Base-by-base conservation (phyloP, 202 grass and related monocot species). In the Carex arenaria region DNA sequence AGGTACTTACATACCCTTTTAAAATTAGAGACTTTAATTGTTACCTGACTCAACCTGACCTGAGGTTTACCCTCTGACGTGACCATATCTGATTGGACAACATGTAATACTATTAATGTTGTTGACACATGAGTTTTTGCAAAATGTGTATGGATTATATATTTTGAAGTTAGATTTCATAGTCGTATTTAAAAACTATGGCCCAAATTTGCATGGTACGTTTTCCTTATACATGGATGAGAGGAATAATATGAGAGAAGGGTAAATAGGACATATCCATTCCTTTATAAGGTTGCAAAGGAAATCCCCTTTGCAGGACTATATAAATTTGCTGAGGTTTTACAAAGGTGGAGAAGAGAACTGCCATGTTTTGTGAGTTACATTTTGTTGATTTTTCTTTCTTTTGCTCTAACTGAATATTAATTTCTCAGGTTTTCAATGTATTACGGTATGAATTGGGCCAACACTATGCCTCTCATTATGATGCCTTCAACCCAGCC, bases 391-490 rank as follows among this genome's bases (percentile, higher is more conserved):
- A 70, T 51, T 51, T 49, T 23, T 28, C 9, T 72, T 72, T 51
- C 42, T 26, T 67, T 47, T 47, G 19, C 26, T 10, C 40, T 72
- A 77, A 77, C 73, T 57, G 17, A 59, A 77, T 57, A 57, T 69
- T 67, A 64, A 87, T 85, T 61, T 90, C 72, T 79, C 88, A 99
- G 96, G 74, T 86, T 13, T 96, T 95, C 87, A 99, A 99, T 79
- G 43, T 99, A 62, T 86, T 99, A 73, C 86, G 91, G 31, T 99
- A 99, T 84, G 91, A 96, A 80, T 88, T 94, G 86, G 93, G 89
- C 66, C 96, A 99, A 87, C 90, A 61, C 64, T 99, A 99, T 89
- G 93, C 96, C 87, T 95, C 91, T 38, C 96, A 96, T 53, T 99
- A 99, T 89, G 96, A 99, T 17, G 93, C 91, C 70, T 99, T 99